Percentiles rank a stretch among this genome's conserved stretches.
Conservation (phyloP, 2,329 filamentous ascomycete species). For the Fonsecaea pugnacius region DNA sequence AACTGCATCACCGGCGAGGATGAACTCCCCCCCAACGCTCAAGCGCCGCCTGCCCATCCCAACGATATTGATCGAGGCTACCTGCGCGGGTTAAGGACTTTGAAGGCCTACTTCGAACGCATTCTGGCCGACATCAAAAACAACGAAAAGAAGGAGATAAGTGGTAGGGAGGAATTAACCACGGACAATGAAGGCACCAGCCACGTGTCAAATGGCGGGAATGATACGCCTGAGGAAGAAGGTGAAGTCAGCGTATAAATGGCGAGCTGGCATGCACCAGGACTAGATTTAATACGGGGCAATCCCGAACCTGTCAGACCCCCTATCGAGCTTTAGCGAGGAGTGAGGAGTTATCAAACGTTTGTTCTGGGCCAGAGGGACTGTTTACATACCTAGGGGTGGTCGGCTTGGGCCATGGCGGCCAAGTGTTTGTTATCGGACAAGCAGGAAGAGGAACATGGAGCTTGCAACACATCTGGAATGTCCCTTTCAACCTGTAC, state of each 20-base stretch:
- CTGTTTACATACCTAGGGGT: not conserved
- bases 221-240: slow-evolving; percentile 27
- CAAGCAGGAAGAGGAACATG: not conserved
- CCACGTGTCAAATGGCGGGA: slow-evolving; percentile 16
- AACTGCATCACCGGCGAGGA: slow-evolving; percentile 94
- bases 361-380: not conserved
- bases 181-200: slow-evolving; percentile 24
- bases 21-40: slow-evolving; percentile 57
- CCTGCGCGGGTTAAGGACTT: slow-evolving; percentile 76
- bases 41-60: slow-evolving; percentile 81
- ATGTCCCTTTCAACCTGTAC: not conserved
- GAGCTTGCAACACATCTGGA: not conserved
- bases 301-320: slow-evolving; percentile 22
- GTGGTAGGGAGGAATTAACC: slow-evolving; percentile 47
- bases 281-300: slow-evolving; percentile 27
- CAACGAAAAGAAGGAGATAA: slow-evolving; percentile 49
- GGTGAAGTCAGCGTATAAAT: slow-evolving; percentile 33
- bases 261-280: not conserved
- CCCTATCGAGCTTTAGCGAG: slow-evolving; percentile 27
- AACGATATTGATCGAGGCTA: slow-evolving; percentile 85
- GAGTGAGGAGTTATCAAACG: slow-evolving; percentile 27
- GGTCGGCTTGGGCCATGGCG: not conserved
- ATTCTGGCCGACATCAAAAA: slow-evolving; percentile 77
- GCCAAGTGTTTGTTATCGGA: not conserved
- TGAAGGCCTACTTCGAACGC: slow-evolving; percentile 81